phyloP scores from a whole-genome alignment of 2,329 filamentous ascomycete species.

The Penicillium corylophilum region DNA sequence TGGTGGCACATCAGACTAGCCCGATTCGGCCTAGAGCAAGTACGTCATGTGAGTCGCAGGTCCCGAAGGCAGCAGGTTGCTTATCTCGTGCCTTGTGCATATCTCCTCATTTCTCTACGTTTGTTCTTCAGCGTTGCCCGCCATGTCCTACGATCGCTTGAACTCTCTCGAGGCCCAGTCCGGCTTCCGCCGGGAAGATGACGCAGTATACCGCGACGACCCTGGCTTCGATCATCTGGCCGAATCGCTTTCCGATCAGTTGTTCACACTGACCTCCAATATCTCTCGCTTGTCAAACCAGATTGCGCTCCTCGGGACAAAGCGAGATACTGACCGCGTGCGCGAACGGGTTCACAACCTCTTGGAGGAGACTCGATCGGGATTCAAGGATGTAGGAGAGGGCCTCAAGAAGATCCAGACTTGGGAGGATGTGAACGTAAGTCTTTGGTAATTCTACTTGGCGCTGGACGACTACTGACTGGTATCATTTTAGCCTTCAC shows the following conservation, averaged over 20 bases:
- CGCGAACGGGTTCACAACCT: conserved; percentile 86
- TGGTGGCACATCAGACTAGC: conserved; percentile 9
- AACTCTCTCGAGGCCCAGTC: conserved; percentile 80
- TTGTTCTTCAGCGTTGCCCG: conserved; percentile 2
- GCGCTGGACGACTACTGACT: conserved; percentile 11
- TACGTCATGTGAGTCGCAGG: conserved; percentile 34
- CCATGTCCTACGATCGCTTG: conserved; percentile 90
- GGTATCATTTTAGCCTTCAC: conserved; percentile 65
- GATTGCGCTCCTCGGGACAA: conserved; percentile 81
- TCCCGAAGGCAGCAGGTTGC: conserved; percentile 23
- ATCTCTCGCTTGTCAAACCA: conserved; percentile 83
- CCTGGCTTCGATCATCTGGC: conserved; percentile 86
- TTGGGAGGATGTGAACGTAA: conserved; percentile 79
- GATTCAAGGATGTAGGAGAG: conserved; percentile 90
- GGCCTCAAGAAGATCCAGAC: conserved; percentile 87
- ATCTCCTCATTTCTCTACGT: conserved; percentile 5
- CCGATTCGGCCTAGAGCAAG: conserved; percentile 13
- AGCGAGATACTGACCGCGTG: conserved; percentile 85
- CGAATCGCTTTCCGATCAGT: conserved; percentile 77
- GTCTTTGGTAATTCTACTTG: conserved; percentile 23
- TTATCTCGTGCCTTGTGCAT: conserved; percentile 9
- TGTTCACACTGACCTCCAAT: conserved; percentile 86
- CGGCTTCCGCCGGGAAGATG: conserved; percentile 65
- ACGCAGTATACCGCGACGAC: conserved; percentile 80
- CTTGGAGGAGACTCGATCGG: conserved; percentile 78